phyloP scores from a whole-genome alignment of 352 stramenopile genomes.

The Phytophthora crassamura region DNA sequence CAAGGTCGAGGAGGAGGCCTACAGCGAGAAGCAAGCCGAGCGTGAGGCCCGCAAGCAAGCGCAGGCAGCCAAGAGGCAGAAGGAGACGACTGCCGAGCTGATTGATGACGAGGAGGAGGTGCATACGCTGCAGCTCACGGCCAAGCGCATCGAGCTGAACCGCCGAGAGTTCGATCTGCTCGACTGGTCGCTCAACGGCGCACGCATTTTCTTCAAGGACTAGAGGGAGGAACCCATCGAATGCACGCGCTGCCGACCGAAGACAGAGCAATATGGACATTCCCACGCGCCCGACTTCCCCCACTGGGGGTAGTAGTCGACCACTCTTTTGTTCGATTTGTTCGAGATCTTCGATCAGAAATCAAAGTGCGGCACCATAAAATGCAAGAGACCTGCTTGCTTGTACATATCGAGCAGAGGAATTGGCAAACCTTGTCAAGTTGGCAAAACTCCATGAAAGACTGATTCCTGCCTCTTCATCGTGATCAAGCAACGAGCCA shows the following conservation, averaged over 20 bases:
- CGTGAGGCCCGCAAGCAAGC: constrained; percentile 80
- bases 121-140: constrained; percentile 87
- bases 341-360: too few species aligned
- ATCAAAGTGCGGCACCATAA: too few species aligned
- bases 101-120: constrained; percentile 90
- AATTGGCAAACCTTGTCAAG: too few species aligned
- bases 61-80: constrained; percentile 79
- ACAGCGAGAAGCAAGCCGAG: constrained; percentile 86
- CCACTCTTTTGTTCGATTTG: background rate
- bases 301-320: too few species aligned
- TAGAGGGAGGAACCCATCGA: constrained; percentile 18
- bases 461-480: too few species aligned
- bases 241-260: constrained; percentile 18
- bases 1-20: constrained; percentile 79
- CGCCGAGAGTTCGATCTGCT: constrained; percentile 91
- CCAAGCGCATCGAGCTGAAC: constrained; percentile 88
- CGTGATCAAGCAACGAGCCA: too few species aligned
- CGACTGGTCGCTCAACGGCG: constrained; percentile 91
- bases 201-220: constrained; percentile 94
- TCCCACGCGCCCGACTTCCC: too few species aligned
- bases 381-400: too few species aligned
- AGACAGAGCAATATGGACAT: constrained; percentile 26
- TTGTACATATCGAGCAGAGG: too few species aligned
- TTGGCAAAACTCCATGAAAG: too few species aligned
- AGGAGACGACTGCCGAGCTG: constrained; percentile 84